phyloP scores from a whole-genome alignment of 2,329 filamentous ascomycete species.

The Aspergillus unguis region DNA sequence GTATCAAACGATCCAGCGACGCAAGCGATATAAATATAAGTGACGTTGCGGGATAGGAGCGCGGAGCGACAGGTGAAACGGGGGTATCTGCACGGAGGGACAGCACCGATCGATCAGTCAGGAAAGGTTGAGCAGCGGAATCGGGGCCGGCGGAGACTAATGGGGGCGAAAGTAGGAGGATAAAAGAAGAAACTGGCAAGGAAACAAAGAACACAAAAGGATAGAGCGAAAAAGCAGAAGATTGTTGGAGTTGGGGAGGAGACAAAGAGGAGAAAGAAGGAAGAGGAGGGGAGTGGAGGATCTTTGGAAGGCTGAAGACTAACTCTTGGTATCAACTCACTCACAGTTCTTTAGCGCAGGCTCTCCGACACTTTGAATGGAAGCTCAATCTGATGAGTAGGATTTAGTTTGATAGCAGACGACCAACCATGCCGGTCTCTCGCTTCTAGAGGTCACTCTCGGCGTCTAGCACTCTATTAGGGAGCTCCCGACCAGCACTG shows the following conservation, averaged over 20 bases:
- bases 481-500: slow-evolving; percentile 1
- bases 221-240: slow-evolving; percentile 1
- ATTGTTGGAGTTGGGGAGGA: slow-evolving; percentile 2
- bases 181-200: slow-evolving; percentile 4
- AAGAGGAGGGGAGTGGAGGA: slow-evolving; percentile 5
- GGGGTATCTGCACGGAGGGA: slow-evolving; percentile 12
- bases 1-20: slow-evolving; percentile 11
- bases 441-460: neutral
- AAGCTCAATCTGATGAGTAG: slow-evolving; percentile 4
- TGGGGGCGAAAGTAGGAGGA: neutral
- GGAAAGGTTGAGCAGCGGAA: neutral
- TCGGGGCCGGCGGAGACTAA: neutral
- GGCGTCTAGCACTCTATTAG: neutral
- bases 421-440: slow-evolving; percentile 5
- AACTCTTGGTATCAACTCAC: no score
- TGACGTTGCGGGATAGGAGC: slow-evolving; percentile 5
- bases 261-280: slow-evolving; percentile 4
- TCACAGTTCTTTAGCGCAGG: neutral
- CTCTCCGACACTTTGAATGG: slow-evolving; percentile 1
- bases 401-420: slow-evolving; percentile 11
- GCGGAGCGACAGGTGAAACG: slow-evolving; percentile 9
- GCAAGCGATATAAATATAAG: slow-evolving; percentile 9
- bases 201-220: slow-evolving; percentile 2
- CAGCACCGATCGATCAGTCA: slow-evolving; percentile 11
- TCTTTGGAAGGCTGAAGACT: no score